Conservation (phyloP, 768 basidiomycete species). For the Boletus reticulatus region DNA sequence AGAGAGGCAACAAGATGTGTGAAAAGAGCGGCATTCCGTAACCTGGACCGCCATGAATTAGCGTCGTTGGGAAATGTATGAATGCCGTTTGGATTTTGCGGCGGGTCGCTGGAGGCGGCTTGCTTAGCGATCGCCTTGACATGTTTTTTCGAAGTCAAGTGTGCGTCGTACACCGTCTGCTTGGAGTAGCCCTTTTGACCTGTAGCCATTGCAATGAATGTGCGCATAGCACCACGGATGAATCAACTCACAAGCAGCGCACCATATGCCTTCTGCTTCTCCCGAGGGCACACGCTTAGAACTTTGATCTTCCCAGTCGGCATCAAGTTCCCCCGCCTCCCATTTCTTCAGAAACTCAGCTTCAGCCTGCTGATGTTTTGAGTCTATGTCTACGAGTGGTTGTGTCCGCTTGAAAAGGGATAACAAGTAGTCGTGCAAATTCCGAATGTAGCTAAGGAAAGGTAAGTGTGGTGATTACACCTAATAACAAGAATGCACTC, state of each 20-base stretch:
- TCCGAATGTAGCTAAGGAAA: conserved; percentile 70
- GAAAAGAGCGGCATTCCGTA: conserved; percentile 64
- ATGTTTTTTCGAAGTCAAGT: conserved; percentile 94
- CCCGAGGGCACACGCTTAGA: conserved; percentile 39
- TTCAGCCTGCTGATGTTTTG: conserved; percentile 61
- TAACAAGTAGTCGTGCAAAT: conserved; percentile 77
- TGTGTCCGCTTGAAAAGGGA: conserved; percentile 84
- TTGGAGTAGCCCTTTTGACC: conserved; percentile 96
- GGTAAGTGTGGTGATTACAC: conserved; percentile 7
- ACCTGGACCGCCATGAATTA: conserved; percentile 41
- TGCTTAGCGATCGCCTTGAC: conserved; percentile 84
- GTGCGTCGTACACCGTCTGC: conserved; percentile 96
- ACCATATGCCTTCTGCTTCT: conserved; percentile 81
- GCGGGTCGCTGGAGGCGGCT: conserved; percentile 39
- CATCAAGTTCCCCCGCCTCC: conserved; percentile 71
- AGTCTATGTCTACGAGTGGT: conserved; percentile 76
- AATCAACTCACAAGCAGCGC: conserved; percentile 74
- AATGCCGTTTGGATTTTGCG: conserved; percentile 35
- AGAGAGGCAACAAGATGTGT: conserved; percentile 71
- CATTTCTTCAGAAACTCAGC: conserved; percentile 76
- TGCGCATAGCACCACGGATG: neutral
- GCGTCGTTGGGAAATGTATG: conserved; percentile 34
- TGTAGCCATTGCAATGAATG: conserved; percentile 30
- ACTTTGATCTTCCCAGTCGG: conserved; percentile 62
- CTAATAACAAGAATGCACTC: conserved; percentile 29